Conservation (phyloP, 225 moss, liverwort and hornwort species). For the Anthoceros angustus region DNA sequence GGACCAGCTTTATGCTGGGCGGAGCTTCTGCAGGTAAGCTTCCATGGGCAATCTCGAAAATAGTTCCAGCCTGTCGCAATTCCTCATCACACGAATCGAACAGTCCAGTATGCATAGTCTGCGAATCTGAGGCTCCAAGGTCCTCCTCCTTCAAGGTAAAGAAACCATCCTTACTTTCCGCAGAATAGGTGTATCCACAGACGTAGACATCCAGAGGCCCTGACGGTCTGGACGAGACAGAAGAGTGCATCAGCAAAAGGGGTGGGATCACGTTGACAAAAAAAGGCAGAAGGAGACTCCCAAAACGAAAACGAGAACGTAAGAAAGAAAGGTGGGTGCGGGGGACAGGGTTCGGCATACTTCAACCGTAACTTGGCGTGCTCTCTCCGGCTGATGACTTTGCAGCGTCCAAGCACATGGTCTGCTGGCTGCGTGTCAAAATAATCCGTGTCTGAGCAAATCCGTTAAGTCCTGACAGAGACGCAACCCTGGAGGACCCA, state of each 20-base stretch:
- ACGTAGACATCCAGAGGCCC: not conserved
- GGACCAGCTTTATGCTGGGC: slow-evolving; percentile 11
- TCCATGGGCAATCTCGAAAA: slow-evolving; percentile 14
- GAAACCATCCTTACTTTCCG: not conserved
- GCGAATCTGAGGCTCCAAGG: not conserved
- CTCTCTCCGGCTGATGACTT: not conserved
- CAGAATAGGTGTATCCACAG: not conserved
- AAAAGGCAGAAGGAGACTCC: no score
- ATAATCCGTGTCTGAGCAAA: not conserved
- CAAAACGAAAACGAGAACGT: not conserved
- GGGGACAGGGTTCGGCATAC: not conserved
- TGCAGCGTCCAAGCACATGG: not conserved
- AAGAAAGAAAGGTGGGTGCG: not conserved
- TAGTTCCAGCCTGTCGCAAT: slow-evolving; percentile 6
- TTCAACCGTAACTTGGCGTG: not conserved
- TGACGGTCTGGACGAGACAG: not conserved
- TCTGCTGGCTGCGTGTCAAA: slow-evolving; percentile 1
- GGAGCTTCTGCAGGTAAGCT: slow-evolving; percentile 22
- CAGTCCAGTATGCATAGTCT: not conserved
- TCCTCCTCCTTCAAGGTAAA: not conserved
- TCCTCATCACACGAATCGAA: not conserved
- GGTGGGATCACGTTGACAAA: no score
- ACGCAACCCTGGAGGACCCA: not conserved
- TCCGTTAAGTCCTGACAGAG: not conserved
- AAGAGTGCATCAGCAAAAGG: no score